Evolutionary conservation across 1,139 yeast species (phyloP).

Genomic region (Chernovozyma sophiae-reginae): DNA sequence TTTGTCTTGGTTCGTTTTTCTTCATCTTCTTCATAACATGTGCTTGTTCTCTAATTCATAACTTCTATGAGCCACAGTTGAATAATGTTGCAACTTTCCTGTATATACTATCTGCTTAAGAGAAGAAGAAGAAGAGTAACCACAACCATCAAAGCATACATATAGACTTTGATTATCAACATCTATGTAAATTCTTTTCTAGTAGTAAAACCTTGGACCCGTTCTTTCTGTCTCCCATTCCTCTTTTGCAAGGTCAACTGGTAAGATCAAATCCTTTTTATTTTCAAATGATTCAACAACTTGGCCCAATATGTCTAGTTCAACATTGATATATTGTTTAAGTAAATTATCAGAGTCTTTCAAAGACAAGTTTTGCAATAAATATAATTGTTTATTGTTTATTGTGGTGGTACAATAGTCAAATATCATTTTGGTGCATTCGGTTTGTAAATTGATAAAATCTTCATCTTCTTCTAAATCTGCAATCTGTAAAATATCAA

Average conservation of each 20-base stretch:
- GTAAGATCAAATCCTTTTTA: constrained; percentile 9
- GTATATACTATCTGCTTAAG: too few species aligned
- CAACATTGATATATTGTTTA: constrained; percentile 2
- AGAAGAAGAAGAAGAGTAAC: too few species aligned
- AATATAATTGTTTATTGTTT: constrained; percentile 6
- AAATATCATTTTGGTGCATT: constrained; percentile 4
- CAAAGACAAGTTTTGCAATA: constrained; percentile 5
- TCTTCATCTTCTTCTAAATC: constrained; percentile 6
- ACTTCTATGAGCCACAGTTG: too few species aligned
- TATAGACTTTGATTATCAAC: too few species aligned
- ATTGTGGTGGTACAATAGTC: constrained; percentile 4
- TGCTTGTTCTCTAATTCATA: too few species aligned
- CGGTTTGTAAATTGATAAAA: neutral
- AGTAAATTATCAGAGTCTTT: neutral
- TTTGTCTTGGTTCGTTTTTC: too few species aligned
- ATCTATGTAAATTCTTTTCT: too few species aligned
- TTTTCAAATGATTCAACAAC: constrained; percentile 3
- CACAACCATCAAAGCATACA: too few species aligned
- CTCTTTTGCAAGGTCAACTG: constrained; percentile 11
- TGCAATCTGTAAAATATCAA: constrained; percentile 3
- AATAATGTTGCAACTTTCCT: too few species aligned
- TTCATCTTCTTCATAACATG: too few species aligned
- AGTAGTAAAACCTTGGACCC: constrained; percentile 8
- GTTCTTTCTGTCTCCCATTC: constrained; percentile 15
- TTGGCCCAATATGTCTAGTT: constrained; percentile 3